Evolutionary conservation across 2,329 filamentous ascomycete species (phyloP).

Genomic region (Sclerotinia subarctica): DNA sequence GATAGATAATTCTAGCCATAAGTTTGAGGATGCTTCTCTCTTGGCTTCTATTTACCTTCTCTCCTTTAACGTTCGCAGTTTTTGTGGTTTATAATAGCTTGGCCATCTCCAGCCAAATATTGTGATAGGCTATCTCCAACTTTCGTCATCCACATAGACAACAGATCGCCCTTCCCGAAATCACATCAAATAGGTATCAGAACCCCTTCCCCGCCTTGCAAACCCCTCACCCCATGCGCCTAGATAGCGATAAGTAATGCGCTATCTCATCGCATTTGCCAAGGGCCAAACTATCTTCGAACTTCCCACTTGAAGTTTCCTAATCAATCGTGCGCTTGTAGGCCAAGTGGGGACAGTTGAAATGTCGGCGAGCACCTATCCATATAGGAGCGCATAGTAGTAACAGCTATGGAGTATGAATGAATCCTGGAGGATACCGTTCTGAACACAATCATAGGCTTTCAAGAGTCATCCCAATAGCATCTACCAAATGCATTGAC

Average conservation of each 20-base stretch:
- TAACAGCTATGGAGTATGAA: neutral
- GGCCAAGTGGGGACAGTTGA: neutral
- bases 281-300: no score
- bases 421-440: neutral
- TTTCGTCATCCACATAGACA: no score
- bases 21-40: neutral
- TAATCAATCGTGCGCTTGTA: neutral
- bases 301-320: neutral
- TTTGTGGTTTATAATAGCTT: no score
- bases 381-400: neutral
- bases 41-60: neutral
- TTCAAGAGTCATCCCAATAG: neutral
- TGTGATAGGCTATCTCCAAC: neutral
- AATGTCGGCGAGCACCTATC: neutral
- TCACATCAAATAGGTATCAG: neutral
- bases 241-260: neutral
- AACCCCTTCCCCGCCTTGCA: neutral
- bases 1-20: neutral
- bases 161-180: no score
- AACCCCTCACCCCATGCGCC: no score
- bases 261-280: neutral
- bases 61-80: no score
- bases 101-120: neutral
- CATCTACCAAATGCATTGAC: no score
- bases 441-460: no score